Conservation (phyloP, 2,329 filamentous ascomycete species). For the Pestalotiopsis sp. region DNA sequence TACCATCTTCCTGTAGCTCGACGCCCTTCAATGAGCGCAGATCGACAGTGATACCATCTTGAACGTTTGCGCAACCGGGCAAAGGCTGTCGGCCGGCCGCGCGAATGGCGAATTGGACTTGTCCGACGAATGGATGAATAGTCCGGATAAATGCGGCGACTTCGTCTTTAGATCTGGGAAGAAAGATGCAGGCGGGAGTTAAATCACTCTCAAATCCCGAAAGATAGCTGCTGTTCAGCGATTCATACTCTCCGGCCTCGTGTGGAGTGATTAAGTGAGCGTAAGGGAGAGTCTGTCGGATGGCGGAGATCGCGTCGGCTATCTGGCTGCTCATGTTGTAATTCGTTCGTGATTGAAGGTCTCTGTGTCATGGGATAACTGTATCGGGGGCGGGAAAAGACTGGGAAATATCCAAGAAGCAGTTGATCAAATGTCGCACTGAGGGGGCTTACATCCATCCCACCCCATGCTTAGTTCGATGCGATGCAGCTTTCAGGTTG, state of each 20-base stretch:
- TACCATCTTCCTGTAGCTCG: not conserved
- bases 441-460: no score
- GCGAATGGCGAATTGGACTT: slow-evolving; percentile 13
- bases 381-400: no score
- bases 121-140: not conserved
- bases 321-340: not conserved
- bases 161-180: not conserved
- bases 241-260: not conserved
- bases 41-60: slow-evolving; percentile 14
- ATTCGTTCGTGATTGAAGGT: no score
- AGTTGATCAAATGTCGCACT: no score
- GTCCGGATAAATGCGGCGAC: not conserved
- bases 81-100: slow-evolving; percentile 16
- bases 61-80: slow-evolving; percentile 14
- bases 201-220: not conserved
- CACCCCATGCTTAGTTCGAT: no score
- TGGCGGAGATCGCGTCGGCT: not conserved
- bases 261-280: not conserved
- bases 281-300: not conserved
- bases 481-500: no score
- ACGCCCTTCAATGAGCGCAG: slow-evolving; percentile 9
- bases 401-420: no score
- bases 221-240: not conserved
- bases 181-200: not conserved
- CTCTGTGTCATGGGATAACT: no score